These are phyloP conservation scores for Cladosporium austrohemisphaericum DNA, from an alignment of 2,329 filamentous ascomycete genomes.

Conservation along the genomic window DNA sequence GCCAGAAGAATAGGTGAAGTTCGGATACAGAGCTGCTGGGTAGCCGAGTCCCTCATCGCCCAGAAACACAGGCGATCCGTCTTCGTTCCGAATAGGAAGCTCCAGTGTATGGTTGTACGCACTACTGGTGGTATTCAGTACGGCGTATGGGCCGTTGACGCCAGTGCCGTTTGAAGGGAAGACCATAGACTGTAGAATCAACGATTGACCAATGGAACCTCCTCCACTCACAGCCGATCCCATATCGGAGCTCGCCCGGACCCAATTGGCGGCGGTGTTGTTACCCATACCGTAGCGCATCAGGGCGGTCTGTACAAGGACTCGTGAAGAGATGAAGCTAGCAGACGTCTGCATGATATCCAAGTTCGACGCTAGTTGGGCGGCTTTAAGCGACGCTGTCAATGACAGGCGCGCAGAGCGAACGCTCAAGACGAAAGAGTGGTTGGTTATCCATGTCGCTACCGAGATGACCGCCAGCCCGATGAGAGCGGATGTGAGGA, in stretches of 20 bases:
- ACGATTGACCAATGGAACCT: constrained; percentile 40
- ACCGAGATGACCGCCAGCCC: constrained; percentile 75
- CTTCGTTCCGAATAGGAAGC: constrained; percentile 58
- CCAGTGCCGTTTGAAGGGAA: constrained; percentile 66
- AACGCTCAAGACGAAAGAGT: constrained; percentile 57
- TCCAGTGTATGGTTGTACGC: constrained; percentile 46
- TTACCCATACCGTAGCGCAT: constrained; percentile 55
- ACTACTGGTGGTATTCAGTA: constrained; percentile 62
- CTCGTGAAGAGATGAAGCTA: constrained; percentile 64
- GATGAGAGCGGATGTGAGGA: constrained; percentile 69
- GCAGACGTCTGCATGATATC: constrained; percentile 73
- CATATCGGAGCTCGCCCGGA: constrained; percentile 59
- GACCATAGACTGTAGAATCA: constrained; percentile 68
- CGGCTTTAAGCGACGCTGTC: constrained; percentile 81
- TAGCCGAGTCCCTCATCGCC: constrained; percentile 64
- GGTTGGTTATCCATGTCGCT: constrained; percentile 63
- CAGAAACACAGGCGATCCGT: constrained; percentile 59
- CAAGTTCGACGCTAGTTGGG: constrained; percentile 74
- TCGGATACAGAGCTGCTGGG: constrained; percentile 70
- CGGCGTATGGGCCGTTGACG: constrained; percentile 43
- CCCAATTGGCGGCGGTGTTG: constrained; percentile 58
- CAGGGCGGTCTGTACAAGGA: constrained; percentile 52
- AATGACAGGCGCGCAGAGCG: constrained; percentile 61
- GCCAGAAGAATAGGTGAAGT: constrained; percentile 60
- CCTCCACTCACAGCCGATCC: constrained; percentile 62